phyloP scores from a whole-genome alignment of 2,329 filamentous ascomycete genomes.

The Whalleya microplaca region DNA sequence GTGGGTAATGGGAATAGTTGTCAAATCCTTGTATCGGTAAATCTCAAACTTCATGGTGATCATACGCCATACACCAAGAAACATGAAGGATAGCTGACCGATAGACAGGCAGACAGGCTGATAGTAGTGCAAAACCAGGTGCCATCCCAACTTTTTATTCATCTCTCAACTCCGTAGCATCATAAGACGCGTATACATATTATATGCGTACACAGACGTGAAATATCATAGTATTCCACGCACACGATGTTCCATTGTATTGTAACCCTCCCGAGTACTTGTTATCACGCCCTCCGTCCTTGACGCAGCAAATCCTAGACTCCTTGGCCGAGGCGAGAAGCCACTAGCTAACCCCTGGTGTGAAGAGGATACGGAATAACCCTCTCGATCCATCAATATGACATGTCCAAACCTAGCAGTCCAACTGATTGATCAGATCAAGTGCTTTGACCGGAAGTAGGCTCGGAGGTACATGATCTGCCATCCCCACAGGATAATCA shows the following conservation, averaged over 20 bases:
- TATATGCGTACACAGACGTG: conserved; percentile 39
- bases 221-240: conserved; percentile 19
- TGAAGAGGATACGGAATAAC: conserved; percentile 4
- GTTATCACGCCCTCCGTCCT: conserved; percentile 11
- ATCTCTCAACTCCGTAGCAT: conserved; percentile 27
- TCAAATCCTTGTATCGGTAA: not conserved
- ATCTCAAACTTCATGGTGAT: not conserved
- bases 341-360: conserved; percentile 2
- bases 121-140: conserved; percentile 10
- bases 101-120: not conserved
- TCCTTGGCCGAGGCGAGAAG: conserved; percentile 7
- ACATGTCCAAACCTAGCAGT: too few species aligned
- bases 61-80: not conserved
- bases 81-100: not conserved
- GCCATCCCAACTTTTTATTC: conserved; percentile 23
- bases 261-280: conserved; percentile 18
- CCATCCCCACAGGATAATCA: conserved; percentile 89
- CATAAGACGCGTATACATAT: conserved; percentile 33
- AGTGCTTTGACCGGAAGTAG: conserved; percentile 77
- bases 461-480: conserved; percentile 97
- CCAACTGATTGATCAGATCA: conserved; percentile 34
- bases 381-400: not conserved
- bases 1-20: not conserved
- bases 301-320: conserved; percentile 14
- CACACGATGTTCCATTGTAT: conserved; percentile 13